Conservation (phyloP, 192 early-diverging fungal species). For the Kickxella alabastrina region DNA sequence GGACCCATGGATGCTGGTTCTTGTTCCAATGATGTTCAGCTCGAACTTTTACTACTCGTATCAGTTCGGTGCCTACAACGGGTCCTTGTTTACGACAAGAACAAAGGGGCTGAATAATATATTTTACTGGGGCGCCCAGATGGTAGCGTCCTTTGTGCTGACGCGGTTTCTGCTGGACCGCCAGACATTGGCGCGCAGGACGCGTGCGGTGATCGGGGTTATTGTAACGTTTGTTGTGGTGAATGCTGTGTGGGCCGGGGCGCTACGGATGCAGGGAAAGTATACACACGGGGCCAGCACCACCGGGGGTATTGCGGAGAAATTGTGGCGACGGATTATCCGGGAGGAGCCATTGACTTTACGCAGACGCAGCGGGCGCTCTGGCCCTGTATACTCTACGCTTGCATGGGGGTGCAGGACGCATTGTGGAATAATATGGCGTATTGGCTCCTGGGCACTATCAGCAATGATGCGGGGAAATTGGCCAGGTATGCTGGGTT, state of each 20-base stretch:
- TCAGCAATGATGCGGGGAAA: constrained; percentile 66
- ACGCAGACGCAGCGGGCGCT: constrained; percentile 46
- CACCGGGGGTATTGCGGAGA: not conserved
- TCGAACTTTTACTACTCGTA: constrained; percentile 77
- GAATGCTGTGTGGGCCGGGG: constrained; percentile 57
- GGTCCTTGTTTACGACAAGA: constrained; percentile 61
- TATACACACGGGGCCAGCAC: constrained; percentile 28
- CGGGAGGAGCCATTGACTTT: constrained; percentile 43
- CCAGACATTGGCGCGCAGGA: constrained; percentile 49
- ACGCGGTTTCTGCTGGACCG: constrained; percentile 61
- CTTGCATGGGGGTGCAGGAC: constrained; percentile 67
- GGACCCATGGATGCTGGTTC: constrained; percentile 61
- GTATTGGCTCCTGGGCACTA: constrained; percentile 80
- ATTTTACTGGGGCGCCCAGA: constrained; percentile 70
- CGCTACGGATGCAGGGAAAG: constrained; percentile 55
- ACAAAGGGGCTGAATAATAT: constrained; percentile 67
- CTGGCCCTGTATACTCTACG: constrained; percentile 60
- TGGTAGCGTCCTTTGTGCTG: constrained; percentile 58
- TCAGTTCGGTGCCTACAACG: constrained; percentile 63
- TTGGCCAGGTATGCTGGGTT: constrained; percentile 67
- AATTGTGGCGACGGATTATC: constrained; percentile 17
- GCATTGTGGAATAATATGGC: constrained; percentile 68
- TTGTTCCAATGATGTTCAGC: constrained; percentile 64
- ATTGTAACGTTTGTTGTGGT: constrained; percentile 33
- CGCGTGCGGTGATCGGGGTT: constrained; percentile 56